A percentile compares a stretch with the other conserved stretches of the same genome.
Conservation (phyloP, 257 asterid genomes). For the Eucommia ulmoides region DNA sequence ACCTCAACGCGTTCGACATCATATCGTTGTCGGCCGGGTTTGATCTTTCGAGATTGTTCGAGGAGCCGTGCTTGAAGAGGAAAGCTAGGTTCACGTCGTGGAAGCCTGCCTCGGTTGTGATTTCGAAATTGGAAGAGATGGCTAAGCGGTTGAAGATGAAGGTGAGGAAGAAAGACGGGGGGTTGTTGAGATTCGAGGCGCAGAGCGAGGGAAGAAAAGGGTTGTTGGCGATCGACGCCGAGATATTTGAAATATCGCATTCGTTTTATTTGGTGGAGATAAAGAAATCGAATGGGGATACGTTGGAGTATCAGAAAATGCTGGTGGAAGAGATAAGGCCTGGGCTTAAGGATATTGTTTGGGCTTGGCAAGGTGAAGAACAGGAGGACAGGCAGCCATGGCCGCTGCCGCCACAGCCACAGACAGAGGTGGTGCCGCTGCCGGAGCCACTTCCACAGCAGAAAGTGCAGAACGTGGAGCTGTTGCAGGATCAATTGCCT, state of each 20-base stretch:
- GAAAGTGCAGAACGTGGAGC: not conserved
- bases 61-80: constrained; percentile 38
- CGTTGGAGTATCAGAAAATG: constrained; percentile 52
- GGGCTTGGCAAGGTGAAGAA: constrained; percentile 68
- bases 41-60: constrained; percentile 60
- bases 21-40: constrained; percentile 67
- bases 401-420: constrained; percentile 9
- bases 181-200: constrained; percentile 63
- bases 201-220: constrained; percentile 69
- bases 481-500: not conserved
- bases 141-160: constrained; percentile 55
- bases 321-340: constrained; percentile 56
- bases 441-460: constrained; percentile 23
- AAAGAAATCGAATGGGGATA: constrained; percentile 65
- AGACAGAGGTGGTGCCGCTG: constrained; percentile 1
- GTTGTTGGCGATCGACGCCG: constrained; percentile 46
- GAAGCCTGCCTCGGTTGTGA: constrained; percentile 48
- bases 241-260: constrained; percentile 62
- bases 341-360: constrained; percentile 67
- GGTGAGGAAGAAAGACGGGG: constrained; percentile 48
- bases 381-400: constrained; percentile 35
- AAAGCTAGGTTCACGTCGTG: constrained; percentile 66
- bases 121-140: constrained; percentile 61
- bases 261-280: constrained; percentile 66
- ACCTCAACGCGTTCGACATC: constrained; percentile 70